Evolutionary conservation across 2,329 filamentous ascomycete species (phyloP).

Genomic region (Septoria petroselini): DNA sequence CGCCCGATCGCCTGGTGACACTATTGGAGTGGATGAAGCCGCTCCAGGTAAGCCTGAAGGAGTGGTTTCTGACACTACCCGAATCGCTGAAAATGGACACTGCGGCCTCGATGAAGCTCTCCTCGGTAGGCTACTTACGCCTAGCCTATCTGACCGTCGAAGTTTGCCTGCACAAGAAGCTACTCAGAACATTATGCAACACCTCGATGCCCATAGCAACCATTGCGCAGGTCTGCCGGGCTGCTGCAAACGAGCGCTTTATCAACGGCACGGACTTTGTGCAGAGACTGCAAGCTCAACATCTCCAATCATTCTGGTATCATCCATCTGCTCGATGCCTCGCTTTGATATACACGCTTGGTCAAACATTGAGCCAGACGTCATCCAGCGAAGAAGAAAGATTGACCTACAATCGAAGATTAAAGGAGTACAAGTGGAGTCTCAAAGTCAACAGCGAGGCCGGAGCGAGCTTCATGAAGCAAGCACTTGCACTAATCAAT

Average conservation of each 20-base stretch:
- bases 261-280: conserved; percentile 47
- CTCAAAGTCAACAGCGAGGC: conserved; percentile 44
- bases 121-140: conserved; percentile 43
- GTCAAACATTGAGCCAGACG: conserved; percentile 42
- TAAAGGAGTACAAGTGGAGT: conserved; percentile 45
- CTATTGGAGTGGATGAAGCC: conserved; percentile 30
- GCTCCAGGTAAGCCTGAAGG: conserved; percentile 29
- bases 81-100: conserved; percentile 31
- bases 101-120: conserved; percentile 33
- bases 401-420: conserved; percentile 37
- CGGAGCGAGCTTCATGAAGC: conserved; percentile 45
- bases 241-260: conserved; percentile 45
- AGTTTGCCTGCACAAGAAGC: conserved; percentile 46
- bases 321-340: conserved; percentile 46
- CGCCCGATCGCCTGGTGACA: conserved; percentile 18
- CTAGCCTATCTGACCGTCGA: conserved; percentile 48
- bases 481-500: conserved; percentile 34
- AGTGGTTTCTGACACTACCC: conserved; percentile 30
- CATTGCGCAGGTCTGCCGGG: conserved; percentile 41
- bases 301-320: conserved; percentile 50
- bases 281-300: conserved; percentile 44
- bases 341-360: conserved; percentile 44
- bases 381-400: conserved; percentile 37
- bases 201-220: conserved; percentile 30
- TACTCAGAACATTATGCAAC: conserved; percentile 38